A percentile compares a stretch with the other conserved stretches of the same genome.
Conservation (phyloP, 129 eudicot genomes). For the Pseudognaphalium luteoalbum region DNA sequence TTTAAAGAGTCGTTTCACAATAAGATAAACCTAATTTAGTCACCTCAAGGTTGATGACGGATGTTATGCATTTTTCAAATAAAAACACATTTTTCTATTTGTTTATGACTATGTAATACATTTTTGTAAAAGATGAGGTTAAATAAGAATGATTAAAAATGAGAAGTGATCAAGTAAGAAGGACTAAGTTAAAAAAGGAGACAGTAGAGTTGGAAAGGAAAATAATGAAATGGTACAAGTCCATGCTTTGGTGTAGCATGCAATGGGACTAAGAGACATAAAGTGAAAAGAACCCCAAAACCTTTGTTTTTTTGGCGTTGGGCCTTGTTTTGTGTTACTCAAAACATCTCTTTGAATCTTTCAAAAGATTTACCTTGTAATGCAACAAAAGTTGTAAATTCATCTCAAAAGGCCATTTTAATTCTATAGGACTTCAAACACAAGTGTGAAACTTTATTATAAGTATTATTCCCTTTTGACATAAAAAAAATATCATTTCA, state of each 20-base stretch:
- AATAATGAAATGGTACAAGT: conserved; percentile 35
- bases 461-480: not conserved
- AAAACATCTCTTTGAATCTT: conserved; percentile 37
- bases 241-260: conserved; percentile 44
- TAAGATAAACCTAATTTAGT: too few species aligned
- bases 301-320: conserved; percentile 32
- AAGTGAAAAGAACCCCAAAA: conserved; percentile 31
- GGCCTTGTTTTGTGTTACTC: conserved; percentile 39
- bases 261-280: conserved; percentile 45
- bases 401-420: conserved; percentile 26
- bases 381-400: conserved; percentile 22
- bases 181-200: conserved; percentile 27
- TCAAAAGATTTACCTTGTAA: conserved; percentile 31
- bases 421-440: conserved; percentile 17
- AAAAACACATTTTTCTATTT: too few species aligned
- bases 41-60: too few species aligned
- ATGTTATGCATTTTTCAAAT: too few species aligned
- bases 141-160: not conserved
- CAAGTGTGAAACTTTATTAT: conserved; percentile 5
- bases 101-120: not conserved
- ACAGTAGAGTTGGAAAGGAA: conserved; percentile 29
- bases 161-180: conserved; percentile 20
- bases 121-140: not conserved
- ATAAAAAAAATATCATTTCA: not conserved
- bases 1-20: too few species aligned